Percentiles rank a stretch among this genome's conserved stretches.
phyloP scores from a whole-genome alignment of 768 basidiomycete genomes.

The Leccinum pellstonianum region DNA sequence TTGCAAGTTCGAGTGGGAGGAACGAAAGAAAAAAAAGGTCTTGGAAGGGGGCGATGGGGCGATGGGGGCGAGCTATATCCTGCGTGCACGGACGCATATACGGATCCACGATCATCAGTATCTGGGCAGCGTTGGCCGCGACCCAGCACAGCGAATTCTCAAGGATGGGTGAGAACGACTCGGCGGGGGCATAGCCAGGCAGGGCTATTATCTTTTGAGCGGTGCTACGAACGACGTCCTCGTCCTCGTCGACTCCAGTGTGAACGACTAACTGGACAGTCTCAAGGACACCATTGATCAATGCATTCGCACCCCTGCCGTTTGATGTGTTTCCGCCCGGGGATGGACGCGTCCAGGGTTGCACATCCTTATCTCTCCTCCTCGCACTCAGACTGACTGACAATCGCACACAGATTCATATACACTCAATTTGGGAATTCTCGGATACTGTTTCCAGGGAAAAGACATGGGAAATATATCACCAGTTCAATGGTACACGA shows the following conservation, averaged over 20 bases:
- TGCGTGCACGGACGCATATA: background rate
- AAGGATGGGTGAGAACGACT: background rate
- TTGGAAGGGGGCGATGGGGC: background rate
- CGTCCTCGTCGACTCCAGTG: background rate
- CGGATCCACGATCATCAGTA: slow-evolving; percentile 4
- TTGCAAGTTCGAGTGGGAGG: background rate
- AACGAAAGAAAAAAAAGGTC: background rate
- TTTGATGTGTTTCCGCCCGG: background rate
- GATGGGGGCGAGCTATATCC: background rate
- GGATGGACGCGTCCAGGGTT: background rate
- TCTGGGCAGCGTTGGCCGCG: background rate
- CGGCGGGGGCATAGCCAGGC: background rate
- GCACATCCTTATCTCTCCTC: background rate
- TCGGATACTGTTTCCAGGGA: background rate
- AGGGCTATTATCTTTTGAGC: background rate
- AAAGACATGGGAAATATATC: background rate
- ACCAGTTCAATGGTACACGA: background rate
- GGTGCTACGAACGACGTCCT: background rate
- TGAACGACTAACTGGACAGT: background rate
- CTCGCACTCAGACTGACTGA: background rate
- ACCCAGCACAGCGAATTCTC: background rate
- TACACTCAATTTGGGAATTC: background rate
- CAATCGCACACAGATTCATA: background rate
- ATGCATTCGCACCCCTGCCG: background rate
- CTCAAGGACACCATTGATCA: background rate